A percentile compares a stretch with the other conserved stretches of the same genome.
phyloP scores from a whole-genome alignment of 2,329 filamentous ascomycete species.

The Periconia macrospinosa region DNA sequence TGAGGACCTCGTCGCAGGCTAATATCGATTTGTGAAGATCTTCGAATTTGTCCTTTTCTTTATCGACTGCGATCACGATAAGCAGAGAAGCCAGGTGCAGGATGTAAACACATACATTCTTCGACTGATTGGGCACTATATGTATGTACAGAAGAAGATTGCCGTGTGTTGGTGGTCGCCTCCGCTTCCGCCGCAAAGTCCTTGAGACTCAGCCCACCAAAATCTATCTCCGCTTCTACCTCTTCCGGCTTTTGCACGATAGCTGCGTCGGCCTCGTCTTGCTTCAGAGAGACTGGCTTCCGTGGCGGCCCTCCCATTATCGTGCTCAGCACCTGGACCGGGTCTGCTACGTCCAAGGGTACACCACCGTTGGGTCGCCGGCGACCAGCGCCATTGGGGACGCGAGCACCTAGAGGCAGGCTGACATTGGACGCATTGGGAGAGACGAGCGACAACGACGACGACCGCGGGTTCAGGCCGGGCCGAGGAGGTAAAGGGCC shows the following conservation, averaged over 20 bases:
- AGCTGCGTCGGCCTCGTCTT: slow-evolving; percentile 13
- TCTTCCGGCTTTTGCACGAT: slow-evolving; percentile 48
- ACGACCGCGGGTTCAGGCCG: slow-evolving; percentile 69
- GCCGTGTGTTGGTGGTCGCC: slow-evolving; percentile 33
- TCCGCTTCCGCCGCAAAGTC: slow-evolving; percentile 61
- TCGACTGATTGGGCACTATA: slow-evolving; percentile 65
- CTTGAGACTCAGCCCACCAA: slow-evolving; percentile 74
- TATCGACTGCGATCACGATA: slow-evolving; percentile 62
- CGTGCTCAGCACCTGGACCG: slow-evolving; percentile 67
- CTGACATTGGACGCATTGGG: slow-evolving; percentile 77
- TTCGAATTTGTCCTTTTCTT: slow-evolving; percentile 82
- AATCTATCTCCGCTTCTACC: slow-evolving; percentile 71
- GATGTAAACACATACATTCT: slow-evolving; percentile 65
- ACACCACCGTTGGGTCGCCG: slow-evolving; percentile 59
- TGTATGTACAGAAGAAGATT: slow-evolving; percentile 46
- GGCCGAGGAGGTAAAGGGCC: slow-evolving; percentile 70
- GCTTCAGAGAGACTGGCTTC: slow-evolving; percentile 16
- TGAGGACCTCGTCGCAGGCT: slow-evolving; percentile 89
- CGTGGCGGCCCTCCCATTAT: slow-evolving; percentile 55
- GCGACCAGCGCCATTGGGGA: slow-evolving; percentile 68
- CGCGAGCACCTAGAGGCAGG: slow-evolving; percentile 65
- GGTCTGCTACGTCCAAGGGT: slow-evolving; percentile 64
- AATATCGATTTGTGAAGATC: slow-evolving; percentile 86
- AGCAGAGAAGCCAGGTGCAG: slow-evolving; percentile 21
- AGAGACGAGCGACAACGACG: slow-evolving; percentile 73